These are phyloP conservation scores for Hippophae rhamnoides DNA, from an alignment of 306 rosid species.

Conservation along the genomic window DNA sequence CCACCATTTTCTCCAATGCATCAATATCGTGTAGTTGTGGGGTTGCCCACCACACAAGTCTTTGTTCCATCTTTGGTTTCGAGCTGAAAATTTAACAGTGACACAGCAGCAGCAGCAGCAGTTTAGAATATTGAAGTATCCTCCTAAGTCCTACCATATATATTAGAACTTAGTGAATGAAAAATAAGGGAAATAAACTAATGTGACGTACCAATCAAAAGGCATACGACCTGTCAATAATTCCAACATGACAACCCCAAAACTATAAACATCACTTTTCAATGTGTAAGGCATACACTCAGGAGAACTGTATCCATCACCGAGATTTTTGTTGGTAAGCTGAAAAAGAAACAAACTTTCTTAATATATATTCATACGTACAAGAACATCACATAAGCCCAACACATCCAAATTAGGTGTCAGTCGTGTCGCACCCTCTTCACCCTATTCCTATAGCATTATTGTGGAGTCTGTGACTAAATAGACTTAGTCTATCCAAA, in stretches of 20 bases:
- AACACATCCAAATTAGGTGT: too few species aligned
- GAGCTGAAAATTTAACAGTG: slow-evolving; percentile 27
- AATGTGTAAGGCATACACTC: slow-evolving; percentile 63
- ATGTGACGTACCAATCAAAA: slow-evolving; percentile 47
- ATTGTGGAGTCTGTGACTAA: too few species aligned
- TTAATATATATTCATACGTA: neutral
- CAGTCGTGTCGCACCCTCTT: too few species aligned
- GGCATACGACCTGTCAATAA: slow-evolving; percentile 82
- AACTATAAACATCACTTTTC: slow-evolving; percentile 79
- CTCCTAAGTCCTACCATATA: neutral
- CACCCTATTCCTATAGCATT: too few species aligned
- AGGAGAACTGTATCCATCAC: slow-evolving; percentile 81
- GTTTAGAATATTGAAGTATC: too few species aligned
- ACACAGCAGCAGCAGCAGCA: neutral
- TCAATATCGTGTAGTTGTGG: slow-evolving; percentile 71
- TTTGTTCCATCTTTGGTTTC: slow-evolving; percentile 46
- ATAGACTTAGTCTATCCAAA: too few species aligned
- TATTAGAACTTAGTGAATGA: neutral
- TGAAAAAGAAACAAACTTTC: slow-evolving; percentile 12
- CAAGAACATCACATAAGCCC: neutral
- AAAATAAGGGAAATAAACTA: neutral
- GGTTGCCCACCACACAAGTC: slow-evolving; percentile 73
- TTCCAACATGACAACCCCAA: slow-evolving; percentile 88
- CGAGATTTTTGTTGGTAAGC: slow-evolving; percentile 61
- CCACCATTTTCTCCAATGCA: slow-evolving; percentile 60